phyloP scores from a whole-genome alignment of 169 alveolate species.

The Babesia caballi region DNA sequence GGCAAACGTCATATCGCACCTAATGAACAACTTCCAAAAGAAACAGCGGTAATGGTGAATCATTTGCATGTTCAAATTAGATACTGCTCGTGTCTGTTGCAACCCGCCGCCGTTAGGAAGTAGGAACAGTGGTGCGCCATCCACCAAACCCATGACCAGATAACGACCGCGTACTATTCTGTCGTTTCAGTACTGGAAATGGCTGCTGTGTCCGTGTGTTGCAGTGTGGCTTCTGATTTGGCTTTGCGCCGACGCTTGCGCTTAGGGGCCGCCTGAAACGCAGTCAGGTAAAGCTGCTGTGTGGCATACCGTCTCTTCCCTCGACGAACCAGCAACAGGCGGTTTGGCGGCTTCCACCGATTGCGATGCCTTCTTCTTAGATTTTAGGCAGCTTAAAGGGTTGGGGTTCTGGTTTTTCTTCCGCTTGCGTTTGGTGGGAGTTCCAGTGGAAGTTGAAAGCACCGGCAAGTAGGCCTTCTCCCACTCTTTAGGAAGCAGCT shows the following conservation, averaged over 20 bases:
- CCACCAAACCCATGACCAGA: too few relatives aligned
- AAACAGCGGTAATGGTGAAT: not conserved
- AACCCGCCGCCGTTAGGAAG: too few relatives aligned
- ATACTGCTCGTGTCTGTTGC: too few relatives aligned
- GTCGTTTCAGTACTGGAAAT: too few relatives aligned
- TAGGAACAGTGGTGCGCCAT: too few relatives aligned
- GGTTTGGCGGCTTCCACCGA: not conserved
- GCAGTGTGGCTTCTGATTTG: not conserved
- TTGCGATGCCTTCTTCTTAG: not conserved
- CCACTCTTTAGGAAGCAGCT: conserved; percentile 44
- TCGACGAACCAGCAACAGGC: not conserved
- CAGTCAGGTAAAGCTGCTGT: not conserved
- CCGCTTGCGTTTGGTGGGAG: conserved; percentile 8
- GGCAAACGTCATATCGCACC: conserved; percentile 51
- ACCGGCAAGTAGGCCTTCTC: conserved; percentile 31
- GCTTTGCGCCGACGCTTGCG: conserved; percentile 27
- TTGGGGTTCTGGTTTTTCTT: conserved; percentile 46
- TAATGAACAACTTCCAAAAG: conserved; percentile 46
- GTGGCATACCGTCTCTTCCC: not conserved
- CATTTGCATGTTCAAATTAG: not conserved
- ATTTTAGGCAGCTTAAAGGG: conserved; percentile 62
- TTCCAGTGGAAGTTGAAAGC: not conserved
- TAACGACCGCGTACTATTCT: too few relatives aligned
- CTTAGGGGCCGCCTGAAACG: not conserved
- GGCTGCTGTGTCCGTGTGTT: too few relatives aligned